Percentiles rank a stretch among this genome's conserved stretches.
Evolutionary conservation across 2,329 filamentous ascomycete species (phyloP).

Genomic region (Aureobasidium sp.): DNA sequence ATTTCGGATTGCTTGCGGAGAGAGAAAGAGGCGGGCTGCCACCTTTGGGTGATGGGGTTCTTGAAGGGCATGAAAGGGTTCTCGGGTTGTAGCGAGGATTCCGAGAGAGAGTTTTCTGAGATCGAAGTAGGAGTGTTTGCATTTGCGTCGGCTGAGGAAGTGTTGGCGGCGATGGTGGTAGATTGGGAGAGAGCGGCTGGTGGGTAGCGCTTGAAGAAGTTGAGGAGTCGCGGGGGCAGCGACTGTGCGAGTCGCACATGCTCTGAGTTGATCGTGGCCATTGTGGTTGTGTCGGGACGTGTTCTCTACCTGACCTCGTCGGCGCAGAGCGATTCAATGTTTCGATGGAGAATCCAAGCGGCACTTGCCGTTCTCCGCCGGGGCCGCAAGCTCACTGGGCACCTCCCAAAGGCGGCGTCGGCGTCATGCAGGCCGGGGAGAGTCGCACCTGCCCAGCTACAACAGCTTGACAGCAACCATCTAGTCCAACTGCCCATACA

Average conservation of each 20-base stretch:
- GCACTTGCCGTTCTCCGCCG: slow-evolving; percentile 14
- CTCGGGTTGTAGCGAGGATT: slow-evolving; percentile 25
- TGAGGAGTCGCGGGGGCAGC: slow-evolving; percentile 68
- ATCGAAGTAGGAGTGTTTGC: slow-evolving; percentile 29
- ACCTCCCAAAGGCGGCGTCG: background rate
- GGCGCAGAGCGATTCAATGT: slow-evolving; percentile 8
- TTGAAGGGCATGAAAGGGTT: slow-evolving; percentile 80
- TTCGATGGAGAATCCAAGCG: slow-evolving; percentile 7
- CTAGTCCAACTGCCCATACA: background rate
- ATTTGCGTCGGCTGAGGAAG: slow-evolving; percentile 35
- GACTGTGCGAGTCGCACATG: slow-evolving; percentile 49
- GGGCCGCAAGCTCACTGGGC: background rate
- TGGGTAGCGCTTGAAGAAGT: slow-evolving; percentile 86
- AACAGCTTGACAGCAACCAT: slow-evolving; percentile 2
- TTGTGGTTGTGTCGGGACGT: background rate
- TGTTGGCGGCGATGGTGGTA: slow-evolving; percentile 25
- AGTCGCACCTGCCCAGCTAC: slow-evolving; percentile 1
- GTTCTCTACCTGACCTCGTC: slow-evolving; percentile 1
- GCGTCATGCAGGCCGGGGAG: background rate
- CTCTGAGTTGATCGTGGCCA: slow-evolving; percentile 19
- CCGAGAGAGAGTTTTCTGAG: slow-evolving; percentile 32
- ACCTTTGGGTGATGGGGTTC: slow-evolving; percentile 69
- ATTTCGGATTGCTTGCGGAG: slow-evolving; percentile 83
- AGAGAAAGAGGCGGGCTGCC: slow-evolving; percentile 76
- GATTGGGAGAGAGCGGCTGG: slow-evolving; percentile 47